Conservation (phyloP, 495 filamentous ascomycete genomes). For the Penicillium bialowiezense region DNA sequence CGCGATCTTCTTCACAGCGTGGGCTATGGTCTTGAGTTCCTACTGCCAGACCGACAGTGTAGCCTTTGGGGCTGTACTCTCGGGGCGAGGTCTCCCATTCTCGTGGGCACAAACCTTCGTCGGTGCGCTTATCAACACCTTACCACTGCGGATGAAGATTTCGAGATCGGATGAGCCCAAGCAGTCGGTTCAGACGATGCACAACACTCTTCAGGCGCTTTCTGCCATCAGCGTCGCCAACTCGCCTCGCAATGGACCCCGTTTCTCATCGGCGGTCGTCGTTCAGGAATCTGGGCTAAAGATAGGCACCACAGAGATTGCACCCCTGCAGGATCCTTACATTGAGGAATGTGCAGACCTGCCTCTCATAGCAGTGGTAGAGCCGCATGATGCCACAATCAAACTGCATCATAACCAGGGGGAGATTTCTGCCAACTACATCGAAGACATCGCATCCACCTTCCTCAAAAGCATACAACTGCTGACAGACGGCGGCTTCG, state of each 20-base stretch:
- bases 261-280: background rate
- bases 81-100: constrained; percentile 24
- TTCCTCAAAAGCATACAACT: background rate
- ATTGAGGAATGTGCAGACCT: background rate
- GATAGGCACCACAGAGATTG: background rate
- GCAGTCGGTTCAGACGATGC: background rate
- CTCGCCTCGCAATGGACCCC: background rate
- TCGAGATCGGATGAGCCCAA: background rate
- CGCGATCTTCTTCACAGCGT: constrained; percentile 21
- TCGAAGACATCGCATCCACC: constrained; percentile 3
- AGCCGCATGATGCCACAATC: background rate
- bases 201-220: constrained; percentile 2
- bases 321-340: background rate
- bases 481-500: background rate
- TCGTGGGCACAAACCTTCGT: constrained; percentile 14
- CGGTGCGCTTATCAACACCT: constrained; percentile 28
- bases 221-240: constrained; percentile 2
- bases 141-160: constrained; percentile 15
- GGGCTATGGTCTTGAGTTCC: constrained; percentile 20
- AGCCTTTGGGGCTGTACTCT: constrained; percentile 25
- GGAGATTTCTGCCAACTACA: background rate
- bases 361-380: background rate
- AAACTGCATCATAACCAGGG: background rate
- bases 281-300: constrained; percentile 1
- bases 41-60: constrained; percentile 16